Evolutionary conservation across 495 filamentous ascomycete species (phyloP), one percentile per base, ranked within the genome.

Genomic region (Lophiotrema nucula): DNA sequence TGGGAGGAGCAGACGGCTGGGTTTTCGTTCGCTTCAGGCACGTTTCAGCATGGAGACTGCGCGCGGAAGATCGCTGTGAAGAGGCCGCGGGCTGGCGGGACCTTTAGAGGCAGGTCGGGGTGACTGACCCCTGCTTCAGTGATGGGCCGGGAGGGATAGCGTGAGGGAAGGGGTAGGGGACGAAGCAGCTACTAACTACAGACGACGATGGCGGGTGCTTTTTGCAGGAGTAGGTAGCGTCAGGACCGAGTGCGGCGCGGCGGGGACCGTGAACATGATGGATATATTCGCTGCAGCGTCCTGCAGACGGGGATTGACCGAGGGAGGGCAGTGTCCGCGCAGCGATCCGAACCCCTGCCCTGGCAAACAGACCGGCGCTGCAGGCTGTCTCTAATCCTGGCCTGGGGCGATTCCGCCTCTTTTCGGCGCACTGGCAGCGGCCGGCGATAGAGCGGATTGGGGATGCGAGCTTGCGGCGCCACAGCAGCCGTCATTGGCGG

Each of bases 31-130:
- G 63, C 58, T 62, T 65, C 62, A 66, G 58, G 38, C 50, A 50
- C 50, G 63, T 66, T 66, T 66, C 63, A 66, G 63, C 63, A 66
- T 62, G 35, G 33, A 66, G 58, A 62, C 55, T 56, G 55, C 37
- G 25, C 37, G 31, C 45, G 45, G 53, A 52, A 53, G 63, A 62
- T 58, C 63, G 58, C 49, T 53, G 53, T n/a, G 49, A 48, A n/a
- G 56, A 49, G 47, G 47, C 56, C 47, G 25, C 58, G 58, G 44
- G 50, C 58, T 56, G 52, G 57, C 48, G 58, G 58, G 58, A 56
- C 58, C 53, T 62, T 58, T 61, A 43, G 58, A 55, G 50, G 56
- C 37, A 52, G 47, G 48, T 53, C 22, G 38, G 56, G 42, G 46
- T 12, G 50, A 50, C 42, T 55, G 31, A 35, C 8, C 31, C 31